A percentile compares a stretch with the other conserved stretches of the same genome.
Conservation (phyloP, 352 stramenopile species). For the Phytopythium boreale region DNA sequence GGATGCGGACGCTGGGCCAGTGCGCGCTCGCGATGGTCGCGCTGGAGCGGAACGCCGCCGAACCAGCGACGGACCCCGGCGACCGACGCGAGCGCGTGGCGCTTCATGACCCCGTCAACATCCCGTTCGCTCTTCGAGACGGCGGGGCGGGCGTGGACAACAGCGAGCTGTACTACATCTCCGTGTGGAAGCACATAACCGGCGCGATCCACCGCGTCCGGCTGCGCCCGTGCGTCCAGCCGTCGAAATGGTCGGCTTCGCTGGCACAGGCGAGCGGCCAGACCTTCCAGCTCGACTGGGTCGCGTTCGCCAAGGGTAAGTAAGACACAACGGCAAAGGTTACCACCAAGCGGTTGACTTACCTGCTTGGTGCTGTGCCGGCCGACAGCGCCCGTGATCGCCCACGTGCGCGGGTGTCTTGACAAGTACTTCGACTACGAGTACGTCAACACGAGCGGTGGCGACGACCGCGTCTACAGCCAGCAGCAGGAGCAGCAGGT, state of each 20-base stretch:
- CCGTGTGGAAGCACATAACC: constrained; percentile 56
- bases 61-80: constrained; percentile 27
- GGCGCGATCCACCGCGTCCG: constrained; percentile 58
- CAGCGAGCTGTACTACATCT: constrained; percentile 58
- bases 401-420: constrained; percentile 76
- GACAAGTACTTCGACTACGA: constrained; percentile 59
- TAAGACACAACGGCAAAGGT: not conserved
- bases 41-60: constrained; percentile 38
- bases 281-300: constrained; percentile 69
- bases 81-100: constrained; percentile 18
- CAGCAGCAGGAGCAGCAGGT: constrained; percentile 13
- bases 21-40: constrained; percentile 56
- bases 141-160: constrained; percentile 14
- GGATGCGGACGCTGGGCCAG: constrained; percentile 58
- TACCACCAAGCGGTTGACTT: not conserved
- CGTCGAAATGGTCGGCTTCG: not conserved
- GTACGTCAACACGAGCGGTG: constrained; percentile 6
- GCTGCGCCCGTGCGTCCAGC: constrained; percentile 50
- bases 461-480: not conserved
- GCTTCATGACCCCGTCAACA: constrained; percentile 46
- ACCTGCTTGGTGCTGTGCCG: not conserved
- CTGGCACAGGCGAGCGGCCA: constrained; percentile 33
- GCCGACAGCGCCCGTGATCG: constrained; percentile 50
- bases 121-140: constrained; percentile 44
- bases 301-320: constrained; percentile 59